Evolutionary conservation across 2,329 filamentous ascomycete species (phyloP), one percentile per base, ranked within the genome.

Genomic region (Cladobotryum mycophilum): DNA sequence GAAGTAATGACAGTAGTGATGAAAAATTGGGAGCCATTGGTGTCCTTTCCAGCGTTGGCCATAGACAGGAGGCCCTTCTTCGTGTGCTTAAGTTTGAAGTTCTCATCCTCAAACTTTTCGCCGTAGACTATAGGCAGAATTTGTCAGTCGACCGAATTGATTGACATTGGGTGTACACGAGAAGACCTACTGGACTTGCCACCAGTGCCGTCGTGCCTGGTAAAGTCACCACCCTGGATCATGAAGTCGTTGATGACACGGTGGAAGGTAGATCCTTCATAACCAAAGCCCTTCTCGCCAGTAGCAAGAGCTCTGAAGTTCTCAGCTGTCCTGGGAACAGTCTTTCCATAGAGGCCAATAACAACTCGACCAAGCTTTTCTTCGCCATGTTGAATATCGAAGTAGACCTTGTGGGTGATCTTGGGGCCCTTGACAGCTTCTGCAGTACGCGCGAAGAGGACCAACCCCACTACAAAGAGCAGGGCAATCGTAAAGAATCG

Each of bases 361-460:
- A 89, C 84, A 60, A 95, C 78, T 55, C 86, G 82, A 55, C 89
- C 89, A 40, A 92, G 66, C 44, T 78, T 68, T 71, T 89, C 76
- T 57, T 88, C 88, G 64, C 85, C 89, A 64, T 89, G 84, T 63
- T 78, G 73, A 59, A 95, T 84, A 70, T 93, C 88, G 70, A 95
- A 92, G 79, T 82, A 93, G 72, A 93, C 89, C 83, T 95, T 96
- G 79, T 88, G 79, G 63, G 91, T 96, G 76, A 96, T 92, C 83
- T 93, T 95, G 56, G 89, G 92, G 43, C 93, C 92, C 76, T 92
- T 89, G 59, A 76, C 76, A 49, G 88, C 87, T 61, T 87, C 82
- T 53, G 81, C 83, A 34, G 82, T 80, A 71, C 89, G 85, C 60
- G 86, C 79, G 67, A 95, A 83, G 74, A 89, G 82, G 60, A 90